Evolutionary conservation across 2,329 filamentous ascomycete genomes (phyloP).

Genomic region (Fusarium marasasianum): DNA sequence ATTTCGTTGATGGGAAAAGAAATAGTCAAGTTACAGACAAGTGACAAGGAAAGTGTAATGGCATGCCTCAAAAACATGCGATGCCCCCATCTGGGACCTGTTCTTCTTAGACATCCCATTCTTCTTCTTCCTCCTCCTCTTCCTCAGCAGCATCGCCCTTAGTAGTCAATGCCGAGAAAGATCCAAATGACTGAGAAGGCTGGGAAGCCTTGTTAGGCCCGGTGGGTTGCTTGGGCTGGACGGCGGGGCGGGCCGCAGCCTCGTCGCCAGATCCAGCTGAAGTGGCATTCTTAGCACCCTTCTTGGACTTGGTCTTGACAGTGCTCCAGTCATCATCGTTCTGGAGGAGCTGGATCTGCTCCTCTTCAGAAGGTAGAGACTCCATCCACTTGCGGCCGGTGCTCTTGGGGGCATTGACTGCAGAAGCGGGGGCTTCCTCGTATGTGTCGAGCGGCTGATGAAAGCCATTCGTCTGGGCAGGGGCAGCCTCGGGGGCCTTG

Average conservation of each 20-base stretch:
- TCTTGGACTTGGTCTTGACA: slow-evolving; percentile 61
- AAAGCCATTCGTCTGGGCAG: slow-evolving; percentile 47
- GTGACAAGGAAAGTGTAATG: slow-evolving; percentile 19
- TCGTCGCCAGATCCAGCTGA: slow-evolving; percentile 51
- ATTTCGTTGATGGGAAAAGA: slow-evolving; percentile 32
- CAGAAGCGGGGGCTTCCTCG: slow-evolving; percentile 50
- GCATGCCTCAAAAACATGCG: slow-evolving; percentile 6
- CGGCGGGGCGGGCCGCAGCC: slow-evolving; percentile 41
- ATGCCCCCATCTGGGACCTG: slow-evolving; percentile 6
- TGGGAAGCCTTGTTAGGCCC: slow-evolving; percentile 44
- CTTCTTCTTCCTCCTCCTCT: slow-evolving; percentile 58
- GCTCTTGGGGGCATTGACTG: slow-evolving; percentile 46
- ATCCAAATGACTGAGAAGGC: slow-evolving; percentile 52
- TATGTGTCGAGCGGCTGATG: slow-evolving; percentile 67
- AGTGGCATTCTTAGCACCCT: slow-evolving; percentile 51
- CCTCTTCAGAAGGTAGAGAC: slow-evolving; percentile 67
- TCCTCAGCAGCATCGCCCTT: slow-evolving; percentile 53
- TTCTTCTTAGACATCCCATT: slow-evolving; percentile 60
- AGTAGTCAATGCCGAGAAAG: slow-evolving; percentile 60
- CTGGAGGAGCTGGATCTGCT: slow-evolving; percentile 68
- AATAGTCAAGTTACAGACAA: slow-evolving; percentile 31
- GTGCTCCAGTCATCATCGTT: slow-evolving; percentile 67
- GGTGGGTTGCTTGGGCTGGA: slow-evolving; percentile 46
- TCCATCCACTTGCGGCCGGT: slow-evolving; percentile 58
- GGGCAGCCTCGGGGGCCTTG: slow-evolving; percentile 44